Conservation (phyloP, 176 grass and related monocot genomes). For the Aechmea fasciata region DNA sequence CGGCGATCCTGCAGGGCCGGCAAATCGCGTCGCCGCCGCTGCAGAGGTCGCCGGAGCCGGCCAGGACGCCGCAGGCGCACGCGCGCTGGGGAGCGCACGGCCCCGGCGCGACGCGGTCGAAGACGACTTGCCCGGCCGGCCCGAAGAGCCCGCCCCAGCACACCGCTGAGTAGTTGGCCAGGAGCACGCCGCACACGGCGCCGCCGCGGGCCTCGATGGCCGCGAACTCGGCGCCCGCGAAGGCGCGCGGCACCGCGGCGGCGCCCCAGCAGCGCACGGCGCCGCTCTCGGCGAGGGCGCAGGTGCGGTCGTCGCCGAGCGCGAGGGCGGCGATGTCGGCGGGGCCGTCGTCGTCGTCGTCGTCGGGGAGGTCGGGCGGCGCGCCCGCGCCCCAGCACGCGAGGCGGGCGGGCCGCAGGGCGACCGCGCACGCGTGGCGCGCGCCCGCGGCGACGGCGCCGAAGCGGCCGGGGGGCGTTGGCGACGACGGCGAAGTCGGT, state of each 20-base stretch:
- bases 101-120: conserved; percentile 47
- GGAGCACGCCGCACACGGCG: conserved; percentile 51
- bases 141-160: conserved; percentile 59
- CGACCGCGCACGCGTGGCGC: conserved; percentile 53
- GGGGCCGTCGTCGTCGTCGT: neutral
- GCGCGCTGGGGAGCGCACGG: conserved; percentile 12
- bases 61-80: conserved; percentile 32
- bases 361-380: neutral
- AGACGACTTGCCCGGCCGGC: conserved; percentile 20
- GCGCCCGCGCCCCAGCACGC: conserved; percentile 56
- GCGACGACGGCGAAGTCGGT: conserved; percentile 10
- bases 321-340: conserved; percentile 29
- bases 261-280: conserved; percentile 49
- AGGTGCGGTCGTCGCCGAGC: conserved; percentile 57
- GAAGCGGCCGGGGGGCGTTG: neutral
- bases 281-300: conserved; percentile 39
- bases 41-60: conserved; percentile 32
- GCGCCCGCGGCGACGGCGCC: conserved; percentile 33
- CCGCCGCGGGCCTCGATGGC: conserved; percentile 59
- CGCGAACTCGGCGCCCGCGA: conserved; percentile 25
- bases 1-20: conserved; percentile 25
- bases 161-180: conserved; percentile 37
- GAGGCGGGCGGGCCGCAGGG: conserved; percentile 15
- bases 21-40: conserved; percentile 43
- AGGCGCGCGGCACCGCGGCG: conserved; percentile 19